Base-by-base conservation (phyloP, 2,329 filamentous ascomycete species). In the Aspergillus sp. region DNA sequence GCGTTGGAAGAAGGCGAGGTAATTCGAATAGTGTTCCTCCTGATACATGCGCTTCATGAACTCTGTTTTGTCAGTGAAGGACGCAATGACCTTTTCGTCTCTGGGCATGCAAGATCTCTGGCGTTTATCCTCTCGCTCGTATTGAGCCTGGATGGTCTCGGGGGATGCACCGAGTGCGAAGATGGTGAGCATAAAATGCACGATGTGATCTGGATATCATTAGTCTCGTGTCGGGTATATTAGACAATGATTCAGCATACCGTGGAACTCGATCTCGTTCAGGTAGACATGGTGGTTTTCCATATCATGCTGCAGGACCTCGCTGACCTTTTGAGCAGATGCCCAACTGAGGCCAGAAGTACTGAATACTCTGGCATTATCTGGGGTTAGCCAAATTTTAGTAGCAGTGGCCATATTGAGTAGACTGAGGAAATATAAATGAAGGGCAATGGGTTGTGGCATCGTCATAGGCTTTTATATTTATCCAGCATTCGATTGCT, bases 241-340 rank as follows among this genome's bases (percentile, higher is more conserved):
- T n/a, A 4, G 19, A 19, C 2, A 19, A 19, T 19, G 4, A 2
- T 8, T n/a, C 29, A 6, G 54, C 57, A 26, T 52, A 71, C 68
- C 88, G 59, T 96, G 90, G 50, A 86, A 94, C 0, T 85, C 85
- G 2, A 66, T 59, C 0, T 76, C 47, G 48, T 93, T 94, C 74
- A 90, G 94, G 68, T 85, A 94, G 45, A 90, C 84, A 59, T 95
- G 86, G 54, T 90, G 80, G 30, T 68, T 69, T 27, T 77, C 78
- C 51, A 93, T 76, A 58, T 95, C 90, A 45, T 82, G 71, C 60
- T 95, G 87, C 12, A 96, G 69, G 4, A 95, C 67, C 49, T 86
- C 73, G 3, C 82, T 84, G 1, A 78, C 75, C 46, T 72, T 82
- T 33, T 71, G 68, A 0, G 88, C 86, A 0, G 82, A 76, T 30